Percentiles rank a stretch among this genome's conserved stretches.
phyloP scores from a whole-genome alignment of 169 alveolate genomes.

The Plasmodium gaboni region DNA sequence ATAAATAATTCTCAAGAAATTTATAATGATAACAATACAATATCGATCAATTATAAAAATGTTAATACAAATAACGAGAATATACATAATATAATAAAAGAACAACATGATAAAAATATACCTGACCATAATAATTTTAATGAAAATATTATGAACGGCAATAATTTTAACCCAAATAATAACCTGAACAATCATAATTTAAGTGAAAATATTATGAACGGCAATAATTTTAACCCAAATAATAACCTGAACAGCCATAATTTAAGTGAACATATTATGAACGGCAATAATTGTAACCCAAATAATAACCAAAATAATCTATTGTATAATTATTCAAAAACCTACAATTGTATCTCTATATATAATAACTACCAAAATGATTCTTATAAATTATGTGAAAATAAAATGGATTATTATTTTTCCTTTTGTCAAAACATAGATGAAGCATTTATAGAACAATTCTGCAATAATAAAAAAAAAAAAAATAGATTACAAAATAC shows the following conservation, averaged over 20 bases:
- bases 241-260: not conserved
- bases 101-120: too few species aligned
- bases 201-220: not conserved
- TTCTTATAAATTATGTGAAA: constrained; percentile 41
- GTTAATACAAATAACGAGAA: not conserved
- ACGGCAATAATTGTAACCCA: not conserved
- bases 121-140: not conserved
- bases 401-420: constrained; percentile 67
- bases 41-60: not conserved
- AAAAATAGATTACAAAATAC: constrained; percentile 1
- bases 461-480: constrained; percentile 9
- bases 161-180: not conserved
- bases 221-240: not conserved
- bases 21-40: not conserved
- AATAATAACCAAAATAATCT: not conserved
- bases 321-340: not conserved
- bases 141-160: not conserved
- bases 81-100: too few species aligned
- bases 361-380: constrained; percentile 26
- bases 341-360: constrained; percentile 7
- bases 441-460: constrained; percentile 43
- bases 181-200: not conserved
- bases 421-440: constrained; percentile 62
- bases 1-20: not conserved
- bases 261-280: not conserved